Conservation (phyloP, 2,329 filamentous ascomycete genomes). For the Exophiala lecanii-corni region DNA sequence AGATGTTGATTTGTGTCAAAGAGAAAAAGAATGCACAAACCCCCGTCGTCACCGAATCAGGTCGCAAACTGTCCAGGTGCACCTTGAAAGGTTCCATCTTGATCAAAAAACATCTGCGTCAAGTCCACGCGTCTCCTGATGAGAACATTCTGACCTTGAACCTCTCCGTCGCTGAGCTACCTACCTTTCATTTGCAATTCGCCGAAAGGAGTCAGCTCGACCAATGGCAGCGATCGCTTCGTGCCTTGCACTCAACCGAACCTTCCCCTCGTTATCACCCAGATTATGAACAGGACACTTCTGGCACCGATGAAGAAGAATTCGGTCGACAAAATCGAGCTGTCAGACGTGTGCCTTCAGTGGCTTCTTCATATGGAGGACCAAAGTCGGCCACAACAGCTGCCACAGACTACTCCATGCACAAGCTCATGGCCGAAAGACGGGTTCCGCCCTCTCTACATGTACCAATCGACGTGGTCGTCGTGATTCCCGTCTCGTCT, state of each 20-base stretch:
- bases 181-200: slow-evolving; percentile 90
- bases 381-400: slow-evolving; percentile 80
- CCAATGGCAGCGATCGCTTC: slow-evolving; percentile 80
- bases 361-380: slow-evolving; percentile 76
- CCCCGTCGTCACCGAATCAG: slow-evolving; percentile 60
- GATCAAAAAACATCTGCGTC: slow-evolving; percentile 95
- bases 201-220: slow-evolving; percentile 78
- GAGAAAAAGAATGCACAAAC: slow-evolving; percentile 74
- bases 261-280: slow-evolving; percentile 52
- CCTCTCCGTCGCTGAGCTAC: slow-evolving; percentile 84
- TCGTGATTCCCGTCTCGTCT: slow-evolving; percentile 93
- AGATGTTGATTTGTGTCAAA: slow-evolving; percentile 99
- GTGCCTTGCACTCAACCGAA: slow-evolving; percentile 74
- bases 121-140: slow-evolving; percentile 69
- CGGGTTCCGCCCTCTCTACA: slow-evolving; percentile 58
- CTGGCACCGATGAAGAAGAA: slow-evolving; percentile 85
- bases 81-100: slow-evolving; percentile 95
- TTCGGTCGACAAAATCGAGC: slow-evolving; percentile 50
- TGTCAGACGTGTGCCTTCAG: slow-evolving; percentile 72
- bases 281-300: slow-evolving; percentile 76
- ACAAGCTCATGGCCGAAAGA: slow-evolving; percentile 41
- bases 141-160: slow-evolving; percentile 83
- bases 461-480: slow-evolving; percentile 89
- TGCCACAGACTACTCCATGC: slow-evolving; percentile 84
- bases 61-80: slow-evolving; percentile 67